These are phyloP conservation scores for Karstenula rhodostoma DNA, from an alignment of 2,329 filamentous ascomycete species.

Conservation along the genomic window DNA sequence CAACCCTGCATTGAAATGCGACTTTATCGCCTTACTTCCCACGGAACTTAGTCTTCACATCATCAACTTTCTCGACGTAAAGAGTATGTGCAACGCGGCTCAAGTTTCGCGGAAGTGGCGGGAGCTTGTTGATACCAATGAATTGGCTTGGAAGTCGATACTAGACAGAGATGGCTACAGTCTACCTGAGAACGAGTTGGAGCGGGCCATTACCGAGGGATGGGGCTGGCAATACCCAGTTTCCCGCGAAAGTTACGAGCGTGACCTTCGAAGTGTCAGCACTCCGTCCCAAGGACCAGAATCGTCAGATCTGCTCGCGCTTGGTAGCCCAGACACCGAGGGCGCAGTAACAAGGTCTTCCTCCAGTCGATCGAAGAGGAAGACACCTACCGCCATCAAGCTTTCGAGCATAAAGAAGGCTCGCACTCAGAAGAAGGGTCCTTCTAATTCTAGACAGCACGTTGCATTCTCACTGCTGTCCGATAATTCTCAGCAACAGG, in stretches of 20 bases:
- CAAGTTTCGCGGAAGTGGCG: conserved; percentile 97
- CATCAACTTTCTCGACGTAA: conserved; percentile 82
- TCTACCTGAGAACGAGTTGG: conserved; percentile 81
- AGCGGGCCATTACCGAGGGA: conserved; percentile 85
- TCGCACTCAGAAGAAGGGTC: conserved; percentile 60
- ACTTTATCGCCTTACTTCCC: conserved; percentile 85
- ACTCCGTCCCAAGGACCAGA: conserved; percentile 21
- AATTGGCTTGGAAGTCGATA: conserved; percentile 94
- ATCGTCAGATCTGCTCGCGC: conserved; percentile 32
- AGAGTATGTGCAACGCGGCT: conserved; percentile 86
- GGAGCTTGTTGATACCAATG: conserved; percentile 87
- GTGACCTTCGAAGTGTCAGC: conserved; percentile 73
- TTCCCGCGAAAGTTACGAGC: conserved; percentile 77
- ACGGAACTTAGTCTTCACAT: conserved; percentile 88
- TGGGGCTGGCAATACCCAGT: conserved; percentile 97
- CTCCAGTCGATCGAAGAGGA: conserved; percentile 50
- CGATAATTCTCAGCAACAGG: conserved; percentile 67
- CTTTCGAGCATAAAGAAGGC: conserved; percentile 59
- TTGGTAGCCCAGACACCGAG: conserved; percentile 32
- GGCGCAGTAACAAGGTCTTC: conserved; percentile 40
- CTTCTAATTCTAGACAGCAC: conserved; percentile 53
- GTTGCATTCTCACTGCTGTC: conserved; percentile 57
- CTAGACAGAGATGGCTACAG: conserved; percentile 84
- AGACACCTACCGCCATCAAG: conserved; percentile 41
- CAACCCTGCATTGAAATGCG: conserved; percentile 92